Conservation (phyloP, 768 basidiomycete genomes). For the Tulasnella sp. region DNA sequence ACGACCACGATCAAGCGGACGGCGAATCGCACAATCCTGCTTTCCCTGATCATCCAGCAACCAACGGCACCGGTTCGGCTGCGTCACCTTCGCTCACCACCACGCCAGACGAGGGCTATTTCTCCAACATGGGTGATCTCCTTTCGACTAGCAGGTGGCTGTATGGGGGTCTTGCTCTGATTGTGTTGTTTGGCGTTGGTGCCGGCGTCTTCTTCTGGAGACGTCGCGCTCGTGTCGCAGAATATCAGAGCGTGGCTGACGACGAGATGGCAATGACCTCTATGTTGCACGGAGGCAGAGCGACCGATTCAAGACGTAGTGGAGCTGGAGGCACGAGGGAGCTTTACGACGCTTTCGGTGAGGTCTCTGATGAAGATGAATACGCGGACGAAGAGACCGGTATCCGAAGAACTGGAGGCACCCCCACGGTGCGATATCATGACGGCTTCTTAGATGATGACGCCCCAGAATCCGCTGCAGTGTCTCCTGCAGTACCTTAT, state of each 20-base stretch:
- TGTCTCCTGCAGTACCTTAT: constrained; percentile 28
- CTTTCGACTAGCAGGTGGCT: constrained; percentile 80
- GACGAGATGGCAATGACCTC: constrained; percentile 75
- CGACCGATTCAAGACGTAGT: constrained; percentile 32
- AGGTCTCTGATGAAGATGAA: constrained; percentile 70
- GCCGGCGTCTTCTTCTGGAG: constrained; percentile 74
- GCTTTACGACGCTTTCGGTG: constrained; percentile 94
- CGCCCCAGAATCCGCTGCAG: constrained; percentile 29
- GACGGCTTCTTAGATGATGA: constrained; percentile 77
- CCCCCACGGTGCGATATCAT: constrained; percentile 51
- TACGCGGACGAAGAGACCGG: constrained; percentile 59
- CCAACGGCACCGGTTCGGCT: constrained; percentile 26
- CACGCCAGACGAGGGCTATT: constrained; percentile 77
- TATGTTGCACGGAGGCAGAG: constrained; percentile 40
- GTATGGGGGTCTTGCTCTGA: constrained; percentile 73
- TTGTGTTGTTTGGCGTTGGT: constrained; percentile 63
- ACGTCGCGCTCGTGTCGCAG: constrained; percentile 41
- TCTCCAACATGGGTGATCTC: constrained; percentile 66
- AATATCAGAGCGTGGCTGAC: constrained; percentile 53
- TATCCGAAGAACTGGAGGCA: constrained; percentile 35
- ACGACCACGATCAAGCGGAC: constrained; percentile 69
- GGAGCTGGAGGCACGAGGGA: constrained; percentile 53
- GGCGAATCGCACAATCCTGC: constrained; percentile 78
- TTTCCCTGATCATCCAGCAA: constrained; percentile 41
- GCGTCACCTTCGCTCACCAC: constrained; percentile 39